phyloP scores from a whole-genome alignment of 495 filamentous ascomycete genomes.

The Penicillium canescens region DNA sequence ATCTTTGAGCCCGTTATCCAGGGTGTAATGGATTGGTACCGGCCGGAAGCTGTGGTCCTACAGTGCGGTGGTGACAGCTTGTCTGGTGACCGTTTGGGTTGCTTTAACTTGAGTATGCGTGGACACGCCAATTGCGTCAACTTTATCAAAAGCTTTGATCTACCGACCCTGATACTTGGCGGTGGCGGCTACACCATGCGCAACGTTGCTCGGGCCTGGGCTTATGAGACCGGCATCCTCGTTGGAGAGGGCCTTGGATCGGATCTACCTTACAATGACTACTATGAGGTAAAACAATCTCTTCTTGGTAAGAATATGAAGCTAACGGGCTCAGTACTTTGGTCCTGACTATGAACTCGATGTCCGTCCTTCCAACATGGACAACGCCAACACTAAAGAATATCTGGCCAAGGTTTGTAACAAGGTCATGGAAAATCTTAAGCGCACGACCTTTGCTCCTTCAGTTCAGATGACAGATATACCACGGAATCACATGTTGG shows the following conservation, averaged over 20 bases:
- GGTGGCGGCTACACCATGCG: constrained; percentile 99
- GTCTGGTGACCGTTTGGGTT: constrained; percentile 91
- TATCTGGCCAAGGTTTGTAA: constrained; percentile 95
- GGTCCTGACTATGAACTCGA: constrained; percentile 94
- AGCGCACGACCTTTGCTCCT: constrained; percentile 81
- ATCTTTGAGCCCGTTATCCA: constrained; percentile 95
- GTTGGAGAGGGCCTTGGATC: constrained; percentile 78
- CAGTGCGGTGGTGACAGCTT: constrained; percentile 97
- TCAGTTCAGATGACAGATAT: constrained; percentile 95
- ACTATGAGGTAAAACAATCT: constrained; percentile 97
- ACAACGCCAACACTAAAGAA: constrained; percentile 92
- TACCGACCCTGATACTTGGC: constrained; percentile 89
- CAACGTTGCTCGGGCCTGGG: constrained; percentile 97
- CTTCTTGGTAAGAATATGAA: too few species aligned
- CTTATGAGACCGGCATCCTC: constrained; percentile 89
- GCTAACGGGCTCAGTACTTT: constrained; percentile 68
- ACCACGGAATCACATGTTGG: constrained; percentile 66
- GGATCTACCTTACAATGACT: constrained; percentile 94
- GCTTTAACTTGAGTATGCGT: constrained; percentile 97
- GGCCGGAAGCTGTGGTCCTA: constrained; percentile 90
- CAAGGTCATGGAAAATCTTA: constrained; percentile 89
- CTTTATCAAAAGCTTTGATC: constrained; percentile 88
- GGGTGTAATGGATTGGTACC: constrained; percentile 94
- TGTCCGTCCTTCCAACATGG: constrained; percentile 96
- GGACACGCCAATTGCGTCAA: constrained; percentile 98